Evolutionary conservation across 768 basidiomycete species (phyloP).

Genomic region (Candolleomyces efflorescens): DNA sequence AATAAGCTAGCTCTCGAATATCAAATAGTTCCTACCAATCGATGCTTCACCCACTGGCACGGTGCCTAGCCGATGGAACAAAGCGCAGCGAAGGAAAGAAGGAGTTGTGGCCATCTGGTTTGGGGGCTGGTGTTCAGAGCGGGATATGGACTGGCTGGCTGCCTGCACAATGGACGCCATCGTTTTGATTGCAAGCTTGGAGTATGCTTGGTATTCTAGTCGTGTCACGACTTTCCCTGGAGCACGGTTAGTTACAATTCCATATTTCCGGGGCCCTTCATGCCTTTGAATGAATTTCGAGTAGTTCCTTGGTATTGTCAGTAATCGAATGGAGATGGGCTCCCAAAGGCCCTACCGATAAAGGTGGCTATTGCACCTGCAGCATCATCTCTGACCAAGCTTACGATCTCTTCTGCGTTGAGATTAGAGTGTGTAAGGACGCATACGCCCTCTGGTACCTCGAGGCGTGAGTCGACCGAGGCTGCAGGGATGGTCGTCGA

Average conservation of each 20-base stretch:
- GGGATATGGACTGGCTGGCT: constrained; percentile 36
- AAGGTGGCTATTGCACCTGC: constrained; percentile 76
- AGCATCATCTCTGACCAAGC: constrained; percentile 54
- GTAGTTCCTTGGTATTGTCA: constrained; percentile 49
- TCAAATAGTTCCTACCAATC: constrained; percentile 38
- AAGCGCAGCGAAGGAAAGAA: constrained; percentile 51
- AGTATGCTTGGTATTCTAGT: constrained; percentile 82
- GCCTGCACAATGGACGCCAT: constrained; percentile 56
- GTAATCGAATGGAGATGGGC: background rate
- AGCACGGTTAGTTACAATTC: background rate
- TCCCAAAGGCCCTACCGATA: constrained; percentile 45
- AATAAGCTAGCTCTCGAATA: background rate
- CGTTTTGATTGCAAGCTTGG: constrained; percentile 74
- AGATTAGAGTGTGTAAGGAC: constrained; percentile 58
- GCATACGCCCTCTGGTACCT: constrained; percentile 45
- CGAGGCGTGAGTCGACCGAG: constrained; percentile 40
- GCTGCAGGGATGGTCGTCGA: constrained; percentile 21
- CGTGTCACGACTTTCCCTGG: constrained; percentile 67
- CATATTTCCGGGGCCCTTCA: background rate
- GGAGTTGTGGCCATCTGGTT: constrained; percentile 17
- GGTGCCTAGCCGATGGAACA: constrained; percentile 74
- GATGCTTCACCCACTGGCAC: constrained; percentile 79
- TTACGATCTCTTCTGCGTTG: constrained; percentile 52
- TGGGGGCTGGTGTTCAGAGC: constrained; percentile 39
- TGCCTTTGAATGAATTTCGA: constrained; percentile 81